These are phyloP conservation scores for Lipomyces starkeyi DNA, from an alignment of 805 yeast genomes.

Conservation along the genomic window DNA sequence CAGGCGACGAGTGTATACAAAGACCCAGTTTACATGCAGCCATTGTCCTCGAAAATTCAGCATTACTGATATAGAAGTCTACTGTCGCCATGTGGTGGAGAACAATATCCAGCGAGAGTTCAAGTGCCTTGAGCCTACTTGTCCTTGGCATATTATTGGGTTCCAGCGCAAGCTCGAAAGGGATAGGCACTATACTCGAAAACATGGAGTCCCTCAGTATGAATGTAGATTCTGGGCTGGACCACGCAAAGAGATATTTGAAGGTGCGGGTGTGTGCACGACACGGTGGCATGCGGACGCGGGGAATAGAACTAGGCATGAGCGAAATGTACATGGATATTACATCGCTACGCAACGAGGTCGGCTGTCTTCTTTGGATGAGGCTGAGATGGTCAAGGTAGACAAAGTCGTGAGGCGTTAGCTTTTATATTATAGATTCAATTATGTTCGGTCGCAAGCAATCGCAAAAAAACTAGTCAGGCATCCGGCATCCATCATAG, in stretches of 20 bases:
- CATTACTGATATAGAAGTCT: constrained; percentile 20
- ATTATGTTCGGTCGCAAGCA: too few relatives aligned
- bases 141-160: constrained; percentile 43
- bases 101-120: constrained; percentile 37
- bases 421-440: neutral
- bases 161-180: constrained; percentile 43
- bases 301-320: constrained; percentile 42
- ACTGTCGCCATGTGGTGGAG: constrained; percentile 30
- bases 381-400: constrained; percentile 13
- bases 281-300: constrained; percentile 44
- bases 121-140: constrained; percentile 40
- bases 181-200: constrained; percentile 41
- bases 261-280: constrained; percentile 40
- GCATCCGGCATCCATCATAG: too few relatives aligned
- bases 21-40: constrained; percentile 29
- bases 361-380: constrained; percentile 18
- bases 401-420: neutral
- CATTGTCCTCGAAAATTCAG: constrained; percentile 31
- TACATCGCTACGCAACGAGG: constrained; percentile 29
- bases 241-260: constrained; percentile 39
- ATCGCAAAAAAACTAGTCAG: too few relatives aligned
- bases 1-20: constrained; percentile 28
- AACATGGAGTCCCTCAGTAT: constrained; percentile 42
- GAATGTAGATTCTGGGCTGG: constrained; percentile 43
- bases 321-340: constrained; percentile 41